Evolutionary conservation across 2,329 filamentous ascomycete species (phyloP).

Genomic region (Didymella sp.): DNA sequence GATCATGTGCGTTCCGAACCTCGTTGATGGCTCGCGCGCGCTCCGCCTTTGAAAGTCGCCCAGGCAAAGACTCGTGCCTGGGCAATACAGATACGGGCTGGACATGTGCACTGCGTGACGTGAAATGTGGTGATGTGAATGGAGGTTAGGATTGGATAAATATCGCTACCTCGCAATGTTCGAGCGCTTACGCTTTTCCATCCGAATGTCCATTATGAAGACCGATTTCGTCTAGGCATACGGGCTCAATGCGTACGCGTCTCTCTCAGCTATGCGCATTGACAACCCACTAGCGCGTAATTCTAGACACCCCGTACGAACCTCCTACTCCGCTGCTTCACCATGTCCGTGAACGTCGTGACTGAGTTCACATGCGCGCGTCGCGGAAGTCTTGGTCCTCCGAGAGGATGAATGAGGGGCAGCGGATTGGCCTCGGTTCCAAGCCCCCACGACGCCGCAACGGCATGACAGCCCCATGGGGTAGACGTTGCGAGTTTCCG

Average conservation of each 20-base stretch:
- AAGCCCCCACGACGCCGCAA: slow-evolving; percentile 1
- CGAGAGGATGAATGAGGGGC: slow-evolving; percentile 1
- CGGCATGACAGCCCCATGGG: slow-evolving; percentile 14
- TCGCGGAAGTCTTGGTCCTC: not conserved
- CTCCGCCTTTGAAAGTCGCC: slow-evolving; percentile 43
- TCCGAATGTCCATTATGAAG: too few relatives aligned
- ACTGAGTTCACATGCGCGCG: slow-evolving; percentile 7
- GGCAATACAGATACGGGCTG: slow-evolving; percentile 48
- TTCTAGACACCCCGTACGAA: slow-evolving; percentile 1
- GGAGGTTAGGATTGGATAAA: too few relatives aligned
- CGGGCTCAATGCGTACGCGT: not conserved
- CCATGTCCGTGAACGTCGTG: not conserved
- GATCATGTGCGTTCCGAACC: not conserved
- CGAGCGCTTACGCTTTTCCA: too few relatives aligned
- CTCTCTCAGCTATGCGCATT: too few relatives aligned
- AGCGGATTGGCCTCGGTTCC: slow-evolving; percentile 12
- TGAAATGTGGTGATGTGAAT: too few relatives aligned
- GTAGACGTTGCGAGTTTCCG: slow-evolving; percentile 3
- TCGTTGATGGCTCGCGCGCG: slow-evolving; percentile 25
- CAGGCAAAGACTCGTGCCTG: slow-evolving; percentile 44
- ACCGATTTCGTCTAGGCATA: too few relatives aligned
- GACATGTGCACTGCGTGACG: too few relatives aligned
- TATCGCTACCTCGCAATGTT: too few relatives aligned
- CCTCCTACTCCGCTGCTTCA: not conserved
- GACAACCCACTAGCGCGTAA: not conserved